These are phyloP conservation scores for Lepraria neglecta DNA, from an alignment of 495 filamentous ascomycete genomes.

Conservation along the genomic window DNA sequence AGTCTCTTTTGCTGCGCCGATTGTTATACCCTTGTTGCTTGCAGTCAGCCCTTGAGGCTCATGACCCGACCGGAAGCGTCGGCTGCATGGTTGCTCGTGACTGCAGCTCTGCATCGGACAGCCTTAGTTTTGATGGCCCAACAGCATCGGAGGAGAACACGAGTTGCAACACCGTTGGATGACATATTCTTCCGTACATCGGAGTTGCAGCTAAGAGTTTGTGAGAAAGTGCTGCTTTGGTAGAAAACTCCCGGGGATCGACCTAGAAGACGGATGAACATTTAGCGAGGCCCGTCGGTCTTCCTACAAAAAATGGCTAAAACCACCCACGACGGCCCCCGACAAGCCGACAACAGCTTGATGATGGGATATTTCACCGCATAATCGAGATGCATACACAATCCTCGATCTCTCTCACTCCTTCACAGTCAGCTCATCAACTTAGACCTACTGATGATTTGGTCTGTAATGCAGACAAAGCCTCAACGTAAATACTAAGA, in stretches of 20 bases:
- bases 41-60: not conserved
- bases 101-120: too few relatives aligned
- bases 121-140: too few relatives aligned
- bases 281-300: conserved; percentile 4
- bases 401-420: not conserved
- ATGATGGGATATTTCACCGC: not conserved
- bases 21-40: not conserved
- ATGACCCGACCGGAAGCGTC: not conserved
- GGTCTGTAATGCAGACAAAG: conserved; percentile 14
- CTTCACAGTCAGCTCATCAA: not conserved
- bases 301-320: not conserved
- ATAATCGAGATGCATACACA: conserved; percentile 6
- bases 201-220: not conserved
- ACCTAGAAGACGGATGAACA: not conserved
- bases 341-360: not conserved
- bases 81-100: not conserved
- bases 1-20: conserved; percentile 16
- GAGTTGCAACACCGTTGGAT: not conserved
- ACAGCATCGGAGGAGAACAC: not conserved
- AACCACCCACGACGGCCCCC: not conserved
- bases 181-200: not conserved
- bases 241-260: not conserved
- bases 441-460: not conserved
- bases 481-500: conserved; percentile 9
- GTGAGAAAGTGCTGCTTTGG: not conserved